Evolutionary conservation across 371 early-diverging fungal species (phyloP).

Genomic region (Syncephalastrum contaminatum): DNA sequence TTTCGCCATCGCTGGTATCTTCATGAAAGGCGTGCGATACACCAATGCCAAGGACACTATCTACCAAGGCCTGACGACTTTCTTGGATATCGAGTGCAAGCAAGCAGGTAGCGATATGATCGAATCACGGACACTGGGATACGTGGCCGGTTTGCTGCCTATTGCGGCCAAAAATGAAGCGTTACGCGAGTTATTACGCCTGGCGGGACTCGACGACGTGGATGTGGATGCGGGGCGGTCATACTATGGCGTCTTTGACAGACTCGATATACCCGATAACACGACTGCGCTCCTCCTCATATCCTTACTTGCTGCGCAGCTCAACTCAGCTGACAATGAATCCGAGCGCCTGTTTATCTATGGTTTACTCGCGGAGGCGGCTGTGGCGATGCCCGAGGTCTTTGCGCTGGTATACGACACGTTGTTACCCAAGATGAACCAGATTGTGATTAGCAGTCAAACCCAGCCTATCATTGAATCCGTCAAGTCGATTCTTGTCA

Average conservation of each 20-base stretch:
- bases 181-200: slow-evolving; percentile 59
- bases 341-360: slow-evolving; percentile 85
- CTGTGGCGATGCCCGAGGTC: slow-evolving; percentile 72
- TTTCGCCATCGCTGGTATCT: slow-evolving; percentile 78
- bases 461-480: slow-evolving; percentile 71
- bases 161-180: slow-evolving; percentile 64
- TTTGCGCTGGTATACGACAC: slow-evolving; percentile 76
- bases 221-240: slow-evolving; percentile 48
- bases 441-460: slow-evolving; percentile 67
- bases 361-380: slow-evolving; percentile 79
- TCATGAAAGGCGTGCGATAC: slow-evolving; percentile 83
- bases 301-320: slow-evolving; percentile 76
- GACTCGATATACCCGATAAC: slow-evolving; percentile 64
- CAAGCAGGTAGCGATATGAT: slow-evolving; percentile 47
- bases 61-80: slow-evolving; percentile 64
- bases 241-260: slow-evolving; percentile 66
- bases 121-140: slow-evolving; percentile 69
- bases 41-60: slow-evolving; percentile 73
- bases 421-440: slow-evolving; percentile 76
- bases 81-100: slow-evolving; percentile 72
- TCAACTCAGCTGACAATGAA: slow-evolving; percentile 82
- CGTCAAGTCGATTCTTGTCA: slow-evolving; percentile 76
- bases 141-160: slow-evolving; percentile 73
- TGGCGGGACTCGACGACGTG: slow-evolving; percentile 54
- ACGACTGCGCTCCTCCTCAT: slow-evolving; percentile 72